These are phyloP conservation scores for Botrytis pseudocinerea DNA, from an alignment of 2,329 filamentous ascomycete genomes.

Conservation along the genomic window DNA sequence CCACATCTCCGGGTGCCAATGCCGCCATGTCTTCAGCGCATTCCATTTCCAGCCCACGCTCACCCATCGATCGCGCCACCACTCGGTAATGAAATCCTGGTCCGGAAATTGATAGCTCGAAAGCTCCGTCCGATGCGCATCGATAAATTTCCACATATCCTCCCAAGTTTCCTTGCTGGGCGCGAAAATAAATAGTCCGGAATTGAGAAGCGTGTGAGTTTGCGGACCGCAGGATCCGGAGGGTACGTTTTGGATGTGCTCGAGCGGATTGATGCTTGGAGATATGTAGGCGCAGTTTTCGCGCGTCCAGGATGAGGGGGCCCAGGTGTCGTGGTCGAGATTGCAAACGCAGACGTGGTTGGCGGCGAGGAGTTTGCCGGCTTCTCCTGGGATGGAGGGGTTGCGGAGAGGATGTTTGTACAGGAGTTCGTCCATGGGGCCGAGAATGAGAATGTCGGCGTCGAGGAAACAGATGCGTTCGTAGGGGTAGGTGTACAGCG, in stretches of 20 bases:
- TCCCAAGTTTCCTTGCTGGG: constrained; percentile 46
- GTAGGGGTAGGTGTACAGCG: constrained; percentile 58
- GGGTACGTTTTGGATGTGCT: background rate
- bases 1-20: constrained; percentile 16
- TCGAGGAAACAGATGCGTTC: constrained; percentile 77
- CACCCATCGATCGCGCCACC: constrained; percentile 56
- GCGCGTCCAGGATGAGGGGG: constrained; percentile 62
- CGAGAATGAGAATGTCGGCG: constrained; percentile 78
- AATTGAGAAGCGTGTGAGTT: constrained; percentile 50
- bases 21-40: background rate
- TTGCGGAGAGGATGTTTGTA: constrained; percentile 58
- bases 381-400: background rate
- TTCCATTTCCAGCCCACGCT: constrained; percentile 54
- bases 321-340: constrained; percentile 65
- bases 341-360: constrained; percentile 84
- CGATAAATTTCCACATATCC: constrained; percentile 41
- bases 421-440: constrained; percentile 90
- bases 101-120: constrained; percentile 54
- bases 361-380: constrained; percentile 57
- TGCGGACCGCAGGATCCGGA: background rate
- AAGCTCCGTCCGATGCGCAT: background rate
- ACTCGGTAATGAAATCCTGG: constrained; percentile 55
- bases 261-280: no score
- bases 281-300: constrained; percentile 55
- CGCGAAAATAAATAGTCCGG: constrained; percentile 52